These are phyloP conservation scores for Quaeritorhiza haematococci DNA, from an alignment of 371 early-diverging fungal genomes.

Conservation along the genomic window DNA sequence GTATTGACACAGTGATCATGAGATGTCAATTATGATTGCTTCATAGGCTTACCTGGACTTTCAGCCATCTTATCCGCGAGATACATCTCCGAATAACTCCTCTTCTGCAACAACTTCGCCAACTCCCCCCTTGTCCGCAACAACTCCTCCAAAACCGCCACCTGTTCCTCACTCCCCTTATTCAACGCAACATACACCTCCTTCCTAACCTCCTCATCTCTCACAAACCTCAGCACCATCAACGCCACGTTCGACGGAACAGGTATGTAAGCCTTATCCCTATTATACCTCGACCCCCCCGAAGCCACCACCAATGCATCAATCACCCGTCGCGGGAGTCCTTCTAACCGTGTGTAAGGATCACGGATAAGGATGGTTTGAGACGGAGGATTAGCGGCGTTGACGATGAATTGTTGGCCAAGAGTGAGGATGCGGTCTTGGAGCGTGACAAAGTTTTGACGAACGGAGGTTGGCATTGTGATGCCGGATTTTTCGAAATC, in stretches of 20 bases:
- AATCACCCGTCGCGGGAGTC: slow-evolving; percentile 20
- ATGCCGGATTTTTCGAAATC: slow-evolving; percentile 96
- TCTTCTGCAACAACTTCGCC: slow-evolving; percentile 70
- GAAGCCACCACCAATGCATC: not conserved
- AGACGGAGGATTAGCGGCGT: slow-evolving; percentile 13
- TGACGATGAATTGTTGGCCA: slow-evolving; percentile 65
- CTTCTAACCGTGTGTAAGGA: slow-evolving; percentile 18
- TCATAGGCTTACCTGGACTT: slow-evolving; percentile 61
- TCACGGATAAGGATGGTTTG: slow-evolving; percentile 19
- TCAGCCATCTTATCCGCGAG: slow-evolving; percentile 91
- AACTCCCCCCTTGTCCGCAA: slow-evolving; percentile 68
- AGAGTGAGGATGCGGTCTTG: slow-evolving; percentile 76
- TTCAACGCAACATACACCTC: slow-evolving; percentile 71
- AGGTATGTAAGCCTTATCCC: slow-evolving; percentile 34
- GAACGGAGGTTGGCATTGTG: slow-evolving; percentile 64
- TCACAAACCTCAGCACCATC: slow-evolving; percentile 57
- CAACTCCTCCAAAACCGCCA: slow-evolving; percentile 65
- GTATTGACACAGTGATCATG: too few relatives aligned
- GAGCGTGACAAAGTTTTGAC: slow-evolving; percentile 70
- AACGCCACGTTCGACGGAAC: slow-evolving; percentile 51
- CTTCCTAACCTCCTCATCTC: slow-evolving; percentile 60
- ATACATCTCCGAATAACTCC: slow-evolving; percentile 75
- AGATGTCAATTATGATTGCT: not conserved
- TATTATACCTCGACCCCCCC: not conserved
- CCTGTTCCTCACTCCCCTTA: slow-evolving; percentile 58